Base-by-base conservation (phyloP, 108 stramenopile genomes). In the Nitzschia putrida region DNA sequence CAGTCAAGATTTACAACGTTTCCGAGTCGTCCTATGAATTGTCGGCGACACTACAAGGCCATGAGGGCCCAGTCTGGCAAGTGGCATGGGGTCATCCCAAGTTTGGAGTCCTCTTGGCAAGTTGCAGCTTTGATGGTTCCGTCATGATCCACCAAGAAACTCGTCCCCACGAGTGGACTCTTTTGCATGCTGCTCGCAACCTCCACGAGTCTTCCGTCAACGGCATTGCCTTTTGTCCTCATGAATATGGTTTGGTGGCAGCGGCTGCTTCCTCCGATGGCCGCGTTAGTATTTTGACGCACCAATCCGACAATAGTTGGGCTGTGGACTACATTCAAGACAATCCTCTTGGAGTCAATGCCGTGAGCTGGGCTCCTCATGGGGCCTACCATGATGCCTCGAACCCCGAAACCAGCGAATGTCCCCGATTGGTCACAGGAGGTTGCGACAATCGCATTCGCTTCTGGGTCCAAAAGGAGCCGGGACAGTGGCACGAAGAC, bases 81-180 rank as follows among this genome's bases (percentile, higher is more conserved):
- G 87, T 97, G 12, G 77, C 87, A 29, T 98, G 97, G 97, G 87
- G 94, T 5, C 97, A 98, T 73, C 97, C 97, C 39, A 94, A 94
- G 71, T 98, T 88, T 82, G 95, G 96, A 47, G 86, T 87, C 51
- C 50, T 95, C 55, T 76, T 98, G 34, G 96, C 96, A 13, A 91
- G 88, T 8, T 93, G 92, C 68, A 84, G 83, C 49, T 98, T 95
- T 68, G 96, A 96, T 73, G 92, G 94, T 2, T 82, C 86, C 44
- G 91, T 95, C 13, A 58, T 94, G 40, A 80, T 98, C 49, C 90
- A 93, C 78, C 86, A 90, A 20, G 97, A 98, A 77, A 69, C 69
- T 20, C 75, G 87, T 23, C 86, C 84, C 7, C 82, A 90, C 21
- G 82, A 90, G 37, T 98, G 97, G 97, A 76, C 80, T 29, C 41